Evolutionary conservation across 2,329 filamentous ascomycete species (phyloP).

Genomic region (Ceratocystis variospora): DNA sequence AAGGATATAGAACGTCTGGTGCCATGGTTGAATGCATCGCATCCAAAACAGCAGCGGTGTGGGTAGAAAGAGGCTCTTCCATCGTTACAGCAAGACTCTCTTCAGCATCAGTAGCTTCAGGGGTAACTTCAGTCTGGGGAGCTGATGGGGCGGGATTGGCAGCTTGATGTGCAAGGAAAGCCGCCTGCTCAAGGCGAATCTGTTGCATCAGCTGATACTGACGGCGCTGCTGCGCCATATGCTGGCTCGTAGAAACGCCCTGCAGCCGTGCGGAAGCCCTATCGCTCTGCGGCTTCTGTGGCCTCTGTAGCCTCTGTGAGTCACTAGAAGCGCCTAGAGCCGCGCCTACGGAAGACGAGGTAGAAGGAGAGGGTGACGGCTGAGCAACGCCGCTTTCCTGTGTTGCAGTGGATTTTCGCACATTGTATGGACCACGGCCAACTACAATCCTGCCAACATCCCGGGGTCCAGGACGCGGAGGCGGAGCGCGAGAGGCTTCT

Average conservation of each 20-base stretch:
- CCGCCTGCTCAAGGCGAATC: not conserved
- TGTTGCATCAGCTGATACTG: conserved; percentile 5
- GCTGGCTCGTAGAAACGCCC: not conserved
- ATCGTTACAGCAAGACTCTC: conserved; percentile 8
- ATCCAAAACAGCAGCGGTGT: conserved; percentile 16
- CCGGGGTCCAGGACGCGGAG: conserved; percentile 8
- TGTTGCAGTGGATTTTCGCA: no score
- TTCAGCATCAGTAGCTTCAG: not conserved
- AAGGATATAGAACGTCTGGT: not conserved
- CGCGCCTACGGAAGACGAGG: not conserved
- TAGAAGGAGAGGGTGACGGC: not conserved
- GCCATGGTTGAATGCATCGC: conserved; percentile 12
- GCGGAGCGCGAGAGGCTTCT: conserved; percentile 12
- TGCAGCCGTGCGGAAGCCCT: not conserved
- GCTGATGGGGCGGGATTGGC: not conserved
- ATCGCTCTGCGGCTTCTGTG: not conserved
- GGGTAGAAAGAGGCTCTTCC: conserved; percentile 13
- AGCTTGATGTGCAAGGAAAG: not conserved
- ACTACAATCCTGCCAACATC: conserved; percentile 15
- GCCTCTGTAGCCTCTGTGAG: not conserved
- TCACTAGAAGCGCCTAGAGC: not conserved
- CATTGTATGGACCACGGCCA: not conserved
- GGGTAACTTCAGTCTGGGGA: not conserved
- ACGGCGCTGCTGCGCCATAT: not conserved
- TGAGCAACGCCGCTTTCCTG: not conserved